Base-by-base conservation (phyloP, 139 green algal species). In the Tetraselmis striata region DNA sequence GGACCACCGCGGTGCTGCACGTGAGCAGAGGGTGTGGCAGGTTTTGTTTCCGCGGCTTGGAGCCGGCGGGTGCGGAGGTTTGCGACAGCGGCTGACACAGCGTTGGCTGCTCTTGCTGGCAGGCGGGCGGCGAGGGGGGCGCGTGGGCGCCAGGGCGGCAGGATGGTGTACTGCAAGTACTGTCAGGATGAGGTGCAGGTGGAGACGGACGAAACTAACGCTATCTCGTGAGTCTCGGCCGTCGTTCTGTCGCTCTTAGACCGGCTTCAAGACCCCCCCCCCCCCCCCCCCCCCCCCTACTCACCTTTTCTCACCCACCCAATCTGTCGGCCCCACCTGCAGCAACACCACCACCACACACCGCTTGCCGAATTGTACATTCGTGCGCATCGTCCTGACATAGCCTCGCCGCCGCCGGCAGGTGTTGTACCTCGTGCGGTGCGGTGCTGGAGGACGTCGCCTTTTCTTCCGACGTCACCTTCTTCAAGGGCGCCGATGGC, bases 361-460 rank as follows among this genome's bases (percentile, higher is more conserved):
- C 2, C 58, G 31, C 1, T 32, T 0, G n/a, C 30, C n/a, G 5
- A n/a, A n/a, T 25, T 11, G 29, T 27, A 25, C 28, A 23, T 24
- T 29, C 30, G n/a, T n/a, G n/a, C n/a, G n/a, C n/a, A n/a, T n/a
- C n/a, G n/a, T n/a, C n/a, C n/a, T 11, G 27, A n/a, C 1, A 2
- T 26, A 24, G 28, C 26, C 1, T 28, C 76, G 32, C 25, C 83
- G n/a, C n/a, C n/a, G n/a, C 0, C 75, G n/a, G 29, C 24, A 93
- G 89, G 11, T 95, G 90, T 87, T 99, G 96, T 89, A 90, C 90
- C 2, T 32, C 86, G 30, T 99, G 96, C 84, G 95, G 96, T 1
- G 88, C 88, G 11, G 94, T 99, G 79, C 87, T 98, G 28, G 94
- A 98, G 58, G 95, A 98, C 58, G 83, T 83, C n/a, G 91, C 93